phyloP scores from a whole-genome alignment of 805 yeast species.

The Kuraishia molischiana region DNA sequence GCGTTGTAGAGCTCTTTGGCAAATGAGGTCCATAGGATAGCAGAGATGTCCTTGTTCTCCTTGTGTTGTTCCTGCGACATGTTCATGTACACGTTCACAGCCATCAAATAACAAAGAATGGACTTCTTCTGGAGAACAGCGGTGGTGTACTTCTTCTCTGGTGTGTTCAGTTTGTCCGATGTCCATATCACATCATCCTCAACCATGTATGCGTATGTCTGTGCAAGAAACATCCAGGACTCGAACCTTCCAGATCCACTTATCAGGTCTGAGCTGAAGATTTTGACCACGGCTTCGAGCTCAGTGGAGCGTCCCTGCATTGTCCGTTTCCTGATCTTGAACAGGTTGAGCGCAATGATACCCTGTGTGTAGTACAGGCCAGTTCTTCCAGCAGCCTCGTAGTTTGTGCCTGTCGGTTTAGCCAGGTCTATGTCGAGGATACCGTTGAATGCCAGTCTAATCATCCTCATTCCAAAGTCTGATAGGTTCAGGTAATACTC shows the following conservation, averaged over 20 bases:
- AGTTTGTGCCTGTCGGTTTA: conserved; percentile 20
- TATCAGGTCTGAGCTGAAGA: conserved; percentile 56
- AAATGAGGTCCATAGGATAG: conserved; percentile 40
- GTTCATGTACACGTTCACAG: conserved; percentile 34
- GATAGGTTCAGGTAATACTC: conserved; percentile 36
- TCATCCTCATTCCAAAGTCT: conserved; percentile 29
- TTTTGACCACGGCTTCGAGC: conserved; percentile 59
- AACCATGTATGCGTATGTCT: conserved; percentile 64
- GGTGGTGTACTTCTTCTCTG: conserved; percentile 50
- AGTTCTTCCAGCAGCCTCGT: conserved; percentile 25
- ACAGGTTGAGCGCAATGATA: conserved; percentile 55
- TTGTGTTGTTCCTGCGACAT: conserved; percentile 5
- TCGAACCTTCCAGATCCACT: conserved; percentile 65
- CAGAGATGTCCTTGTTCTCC: conserved; percentile 18
- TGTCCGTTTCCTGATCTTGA: conserved; percentile 59
- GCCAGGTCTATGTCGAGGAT: conserved; percentile 19
- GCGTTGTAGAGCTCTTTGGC: conserved; percentile 53
- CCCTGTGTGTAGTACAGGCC: conserved; percentile 72
- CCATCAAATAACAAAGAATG: conserved; percentile 66
- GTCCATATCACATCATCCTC: conserved; percentile 94
- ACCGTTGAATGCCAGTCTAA: conserved; percentile 48
- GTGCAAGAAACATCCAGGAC: conserved; percentile 80
- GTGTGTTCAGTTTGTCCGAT: conserved; percentile 63
- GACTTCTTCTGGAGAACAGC: conserved; percentile 62
- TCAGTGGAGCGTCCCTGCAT: conserved; percentile 80